These are phyloP conservation scores for Cornus controversa DNA, from an alignment of 148 eudicot species.

Conservation along the genomic window DNA sequence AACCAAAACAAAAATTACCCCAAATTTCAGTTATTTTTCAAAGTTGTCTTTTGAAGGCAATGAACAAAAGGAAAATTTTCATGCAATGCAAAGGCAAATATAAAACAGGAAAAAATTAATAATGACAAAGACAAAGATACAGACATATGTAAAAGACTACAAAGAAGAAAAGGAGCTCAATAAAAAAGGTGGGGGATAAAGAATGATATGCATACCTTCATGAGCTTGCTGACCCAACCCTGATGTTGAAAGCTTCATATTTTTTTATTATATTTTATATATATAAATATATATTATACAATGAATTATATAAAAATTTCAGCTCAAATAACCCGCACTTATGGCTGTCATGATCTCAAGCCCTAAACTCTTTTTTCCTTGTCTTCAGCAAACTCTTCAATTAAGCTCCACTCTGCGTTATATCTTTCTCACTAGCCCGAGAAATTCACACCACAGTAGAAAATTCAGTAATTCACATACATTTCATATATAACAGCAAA, in stretches of 20 bases:
- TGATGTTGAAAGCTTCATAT: slow-evolving; percentile 70
- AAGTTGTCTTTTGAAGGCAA: background rate
- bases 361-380: slow-evolving; percentile 13
- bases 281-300: background rate
- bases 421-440: too few relatives aligned
- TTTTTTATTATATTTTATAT: background rate
- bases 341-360: slow-evolving; percentile 17
- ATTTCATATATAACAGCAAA: slow-evolving; percentile 7
- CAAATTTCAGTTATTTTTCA: background rate
- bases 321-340: slow-evolving; percentile 9
- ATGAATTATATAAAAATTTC: background rate
- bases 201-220: slow-evolving; percentile 47
- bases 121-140: background rate
- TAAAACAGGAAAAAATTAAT: background rate
- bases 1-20: slow-evolving; percentile 16
- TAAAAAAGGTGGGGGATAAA: background rate
- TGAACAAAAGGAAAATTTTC: background rate
- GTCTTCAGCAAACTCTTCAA: slow-evolving; percentile 9
- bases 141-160: background rate
- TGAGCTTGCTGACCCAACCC: slow-evolving; percentile 55
- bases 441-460: too few relatives aligned
- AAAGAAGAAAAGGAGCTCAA: background rate
- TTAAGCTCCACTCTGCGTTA: slow-evolving; percentile 7
- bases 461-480: slow-evolving; percentile 1
- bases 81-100: slow-evolving; percentile 7